phyloP scores from a whole-genome alignment of 257 asterid species.

The Przewalskia tangutica region DNA sequence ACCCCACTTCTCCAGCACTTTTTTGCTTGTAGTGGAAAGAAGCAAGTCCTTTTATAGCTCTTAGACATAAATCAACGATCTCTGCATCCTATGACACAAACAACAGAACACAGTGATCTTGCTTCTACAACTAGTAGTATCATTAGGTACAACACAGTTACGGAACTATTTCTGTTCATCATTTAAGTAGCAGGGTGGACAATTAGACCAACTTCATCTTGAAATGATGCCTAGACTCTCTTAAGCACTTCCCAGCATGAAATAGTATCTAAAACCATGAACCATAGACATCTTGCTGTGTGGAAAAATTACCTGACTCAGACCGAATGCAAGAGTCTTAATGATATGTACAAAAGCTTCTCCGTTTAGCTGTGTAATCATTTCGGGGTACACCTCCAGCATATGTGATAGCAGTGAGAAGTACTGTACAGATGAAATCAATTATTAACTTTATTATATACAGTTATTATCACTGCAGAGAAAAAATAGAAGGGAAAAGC shows the following conservation, averaged over 20 bases:
- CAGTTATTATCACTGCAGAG: not conserved
- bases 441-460: not conserved
- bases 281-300: not conserved
- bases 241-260: slow-evolving; percentile 1
- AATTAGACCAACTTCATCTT: not conserved
- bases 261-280: not conserved
- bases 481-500: slow-evolving; percentile 17
- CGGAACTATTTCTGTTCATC: not conserved
- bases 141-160: not conserved
- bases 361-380: slow-evolving; percentile 45
- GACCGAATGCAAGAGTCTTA: slow-evolving; percentile 79
- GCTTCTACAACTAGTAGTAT: not conserved
- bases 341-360: slow-evolving; percentile 67
- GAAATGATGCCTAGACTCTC: not conserved
- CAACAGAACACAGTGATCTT: slow-evolving; percentile 7
- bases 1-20: slow-evolving; percentile 66
- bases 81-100: slow-evolving; percentile 51
- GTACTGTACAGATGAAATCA: slow-evolving; percentile 43
- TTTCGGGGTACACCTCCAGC: slow-evolving; percentile 96
- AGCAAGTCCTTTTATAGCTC: slow-evolving; percentile 79
- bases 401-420: slow-evolving; percentile 79
- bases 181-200: slow-evolving; percentile 1
- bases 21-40: slow-evolving; percentile 80
- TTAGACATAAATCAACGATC: slow-evolving; percentile 65
- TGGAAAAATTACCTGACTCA: slow-evolving; percentile 59